Evolutionary conservation across 1,284 basidiomycete species (phyloP).

Genomic region (Mrakiaceae sp.): DNA sequence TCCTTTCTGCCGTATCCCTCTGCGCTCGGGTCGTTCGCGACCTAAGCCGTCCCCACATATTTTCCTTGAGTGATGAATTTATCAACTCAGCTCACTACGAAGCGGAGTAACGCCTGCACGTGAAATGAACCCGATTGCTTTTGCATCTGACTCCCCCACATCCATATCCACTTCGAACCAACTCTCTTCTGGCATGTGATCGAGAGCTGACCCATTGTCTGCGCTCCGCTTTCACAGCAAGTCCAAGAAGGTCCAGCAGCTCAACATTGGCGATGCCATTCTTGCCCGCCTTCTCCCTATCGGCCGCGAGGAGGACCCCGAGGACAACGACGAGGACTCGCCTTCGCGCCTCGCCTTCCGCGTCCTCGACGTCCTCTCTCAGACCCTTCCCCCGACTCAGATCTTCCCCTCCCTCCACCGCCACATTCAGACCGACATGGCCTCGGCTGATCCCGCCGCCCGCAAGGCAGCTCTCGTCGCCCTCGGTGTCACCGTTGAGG

Average conservation of each 20-base stretch:
- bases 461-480: constrained; percentile 94
- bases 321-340: constrained; percentile 68
- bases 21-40: not conserved
- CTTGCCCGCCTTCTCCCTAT: constrained; percentile 89
- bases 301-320: constrained; percentile 77
- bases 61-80: constrained; percentile 44
- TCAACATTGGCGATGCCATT: constrained; percentile 75
- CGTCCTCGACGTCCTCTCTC: constrained; percentile 87
- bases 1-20: not conserved
- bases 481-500: constrained; percentile 91
- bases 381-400: constrained; percentile 85
- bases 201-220: constrained; percentile 8
- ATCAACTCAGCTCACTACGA: constrained; percentile 82
- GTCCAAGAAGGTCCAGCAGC: constrained; percentile 86
- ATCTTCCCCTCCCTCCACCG: constrained; percentile 87
- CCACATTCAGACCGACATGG: constrained; percentile 73
- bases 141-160: constrained; percentile 28
- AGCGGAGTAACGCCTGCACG: constrained; percentile 43
- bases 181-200: not conserved
- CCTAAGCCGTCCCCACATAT: not conserved
- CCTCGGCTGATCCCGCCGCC: constrained; percentile 58
- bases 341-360: constrained; percentile 88
- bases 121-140: constrained; percentile 40
- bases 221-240: constrained; percentile 47
- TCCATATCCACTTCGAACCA: not conserved